Base-by-base conservation (phyloP, 208 protist species). In the Leishmania tropica region DNA sequence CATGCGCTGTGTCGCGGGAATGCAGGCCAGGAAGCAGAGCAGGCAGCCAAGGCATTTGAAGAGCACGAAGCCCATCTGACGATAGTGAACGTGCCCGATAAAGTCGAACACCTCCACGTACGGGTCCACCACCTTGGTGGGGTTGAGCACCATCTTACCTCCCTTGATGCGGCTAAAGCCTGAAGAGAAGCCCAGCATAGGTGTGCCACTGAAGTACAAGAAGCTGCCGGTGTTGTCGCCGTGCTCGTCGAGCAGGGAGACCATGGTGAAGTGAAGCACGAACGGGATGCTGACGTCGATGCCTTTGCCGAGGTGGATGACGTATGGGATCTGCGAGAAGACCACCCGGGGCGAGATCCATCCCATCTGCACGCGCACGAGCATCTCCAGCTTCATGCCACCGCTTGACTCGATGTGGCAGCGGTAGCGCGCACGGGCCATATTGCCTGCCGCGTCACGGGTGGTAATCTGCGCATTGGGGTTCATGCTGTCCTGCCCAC, bases 311-410 rank as follows among this genome's bases (percentile, higher is more conserved):
- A 97, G 87, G 62, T 92, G 87, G 37, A 97, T 95, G 7, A 94
- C 88, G 80, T 97, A 82, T 13, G 94, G 94, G 28, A 97, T 83
- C 73, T 79, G 85, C 1, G 90, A 94, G 83, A 93, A 95, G 24
- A 89, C 89, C 15, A 95, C 88, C 72, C 90, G 91, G 7, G 93
- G 94, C n/a, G 94, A 97, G 51, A 97, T 92, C 94, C 94, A 97
- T 28, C 94, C 94, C 51, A 97, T 92, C 81, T 97, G 90, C 19
- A 93, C 81, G 17, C 94, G 89, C 67, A 97, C 81, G 7, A 97
- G 89, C 13, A 84, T 89, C 89, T 97, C 94, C 76, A 97, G 77
- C 83, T 94, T 94, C 67, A 95, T 56, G 70, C 92, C 92, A 7
- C 84, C 84, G 75, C 85, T 62, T 24, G 89, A 88, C 71, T 91